A percentile compares a stretch with the other conserved stretches of the same genome.
phyloP scores from a whole-genome alignment of 441 rosid species.

The Pelargonium myrrhifolium region DNA sequence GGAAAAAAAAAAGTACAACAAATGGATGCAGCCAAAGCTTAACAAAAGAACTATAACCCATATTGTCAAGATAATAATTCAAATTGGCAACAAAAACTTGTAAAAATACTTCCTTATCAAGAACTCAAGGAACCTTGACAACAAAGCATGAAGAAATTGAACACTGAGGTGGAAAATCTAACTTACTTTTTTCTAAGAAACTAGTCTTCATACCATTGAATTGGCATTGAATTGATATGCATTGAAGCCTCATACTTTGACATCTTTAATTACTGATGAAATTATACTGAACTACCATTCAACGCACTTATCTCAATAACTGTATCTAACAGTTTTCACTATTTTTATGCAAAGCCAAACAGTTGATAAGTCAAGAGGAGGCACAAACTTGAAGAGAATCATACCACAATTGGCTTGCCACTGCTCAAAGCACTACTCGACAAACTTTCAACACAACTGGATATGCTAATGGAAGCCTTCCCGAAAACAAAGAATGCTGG shows the following conservation, averaged over 20 bases:
- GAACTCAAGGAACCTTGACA: too few relatives aligned
- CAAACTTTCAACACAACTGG: constrained; percentile 42
- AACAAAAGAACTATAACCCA: too few relatives aligned
- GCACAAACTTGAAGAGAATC: constrained; percentile 6
- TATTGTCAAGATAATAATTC: too few relatives aligned
- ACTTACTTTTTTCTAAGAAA: too few relatives aligned
- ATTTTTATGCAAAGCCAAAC: background rate
- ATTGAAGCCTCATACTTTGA: background rate
- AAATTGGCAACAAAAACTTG: too few relatives aligned
- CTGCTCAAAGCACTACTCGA: constrained; percentile 25
- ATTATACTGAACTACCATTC: background rate
- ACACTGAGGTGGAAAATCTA: too few relatives aligned
- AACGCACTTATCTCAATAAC: background rate
- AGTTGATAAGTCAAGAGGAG: background rate
- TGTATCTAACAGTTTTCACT: background rate
- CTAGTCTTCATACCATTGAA: too few relatives aligned
- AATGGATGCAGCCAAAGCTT: too few relatives aligned
- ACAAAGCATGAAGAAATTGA: too few relatives aligned
- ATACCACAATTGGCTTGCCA: constrained; percentile 60
- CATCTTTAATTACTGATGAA: background rate
- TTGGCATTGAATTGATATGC: background rate
- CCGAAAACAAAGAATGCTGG: constrained; percentile 83
- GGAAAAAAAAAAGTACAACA: too few relatives aligned
- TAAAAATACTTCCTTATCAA: too few relatives aligned
- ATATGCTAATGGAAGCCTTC: constrained; percentile 43